Evolutionary conservation across 169 alveolate species (phyloP).

Genomic region (Plasmodium gonderi): DNA sequence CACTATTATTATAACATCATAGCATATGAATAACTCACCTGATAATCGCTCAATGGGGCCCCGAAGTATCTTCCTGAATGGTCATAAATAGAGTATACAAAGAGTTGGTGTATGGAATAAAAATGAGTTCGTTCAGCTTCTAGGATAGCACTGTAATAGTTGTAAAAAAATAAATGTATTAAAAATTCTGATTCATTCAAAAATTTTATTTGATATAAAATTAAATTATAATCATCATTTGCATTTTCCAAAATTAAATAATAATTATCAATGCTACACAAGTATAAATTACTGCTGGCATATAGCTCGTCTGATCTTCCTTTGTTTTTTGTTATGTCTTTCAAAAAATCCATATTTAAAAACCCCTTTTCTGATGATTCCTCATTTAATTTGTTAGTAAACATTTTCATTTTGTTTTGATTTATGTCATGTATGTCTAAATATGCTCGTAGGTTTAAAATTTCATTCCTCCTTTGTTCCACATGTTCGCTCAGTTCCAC

Average conservation of each 20-base stretch:
- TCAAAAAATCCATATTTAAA: constrained; percentile 24
- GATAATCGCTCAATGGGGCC: constrained; percentile 33
- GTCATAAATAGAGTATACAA: constrained; percentile 57
- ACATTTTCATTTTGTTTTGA: constrained; percentile 26
- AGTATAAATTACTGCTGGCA: constrained; percentile 8
- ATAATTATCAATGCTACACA: constrained; percentile 29
- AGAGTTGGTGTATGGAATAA: constrained; percentile 22
- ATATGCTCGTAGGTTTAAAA: not conserved
- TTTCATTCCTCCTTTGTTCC: not conserved
- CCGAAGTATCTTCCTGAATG: constrained; percentile 32
- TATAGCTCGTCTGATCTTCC: not conserved
- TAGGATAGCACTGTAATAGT: constrained; percentile 27
- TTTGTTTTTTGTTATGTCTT: constrained; percentile 43
- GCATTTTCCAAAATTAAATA: constrained; percentile 26
- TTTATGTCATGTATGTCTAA: constrained; percentile 44
- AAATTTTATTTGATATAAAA: constrained; percentile 36
- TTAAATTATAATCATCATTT: constrained; percentile 23
- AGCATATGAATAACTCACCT: constrained; percentile 4
- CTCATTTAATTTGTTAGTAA: constrained; percentile 8
- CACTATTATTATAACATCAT: no score
- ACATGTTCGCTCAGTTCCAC: not conserved
- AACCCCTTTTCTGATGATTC: constrained; percentile 19
- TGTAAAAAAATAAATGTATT: constrained; percentile 34
- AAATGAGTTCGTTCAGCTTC: constrained; percentile 1
- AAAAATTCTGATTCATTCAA: constrained; percentile 27